Base-by-base conservation (phyloP, 2,329 filamentous ascomycete genomes). In the Fusarium irregulare region DNA sequence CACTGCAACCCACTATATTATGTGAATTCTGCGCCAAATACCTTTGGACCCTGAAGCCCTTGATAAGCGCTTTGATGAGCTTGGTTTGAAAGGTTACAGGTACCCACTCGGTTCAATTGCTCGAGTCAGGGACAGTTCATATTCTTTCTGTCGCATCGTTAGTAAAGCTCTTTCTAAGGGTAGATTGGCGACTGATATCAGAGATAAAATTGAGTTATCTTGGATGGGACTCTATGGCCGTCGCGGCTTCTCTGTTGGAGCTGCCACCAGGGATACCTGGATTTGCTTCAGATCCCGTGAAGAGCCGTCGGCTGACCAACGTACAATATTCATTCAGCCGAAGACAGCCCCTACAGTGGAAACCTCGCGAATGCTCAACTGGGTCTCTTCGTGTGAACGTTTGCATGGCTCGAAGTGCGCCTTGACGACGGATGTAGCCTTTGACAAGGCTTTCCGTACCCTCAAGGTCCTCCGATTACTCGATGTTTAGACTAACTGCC, bases 401-500 rank as follows among this genome's bases (percentile, higher is more conserved):
- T 6, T 10, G 3, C 59, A 58, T 28, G n/a, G 32, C 7, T 28
- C 30, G 2, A 3, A n/a, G 13, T 37, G 54, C 32, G 41, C 40
- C 3, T 9, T 51, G 16, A 18, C 54, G 21, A 42, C 20, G 5
- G 8, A 41, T n/a, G 6, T 51, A 11, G 4, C 32, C 11, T 66
- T 66, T 23, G 2, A 21, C 4, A 27, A 50, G 2, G 58, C 54
- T 3, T 68, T 68, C 47, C 62, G 45, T 3, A 50, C 34, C 11
- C 41, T 68, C 0, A 11, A 42, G 6, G 32, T 66, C 13, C 42
- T 68, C 0, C 57, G 65, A 4, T n/a, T 68, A 1, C 12, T 68
- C 2, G 62, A 63, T 20, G 30, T 63, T 0, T 1, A 48, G 3
- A 12, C 13, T 3, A 20, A 46, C 1, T 56, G 50, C 14, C 30